A percentile compares a stretch with the other conserved stretches of the same genome.
phyloP scores from a whole-genome alignment of 345 rosid genomes.

The Brassica rapa region DNA sequence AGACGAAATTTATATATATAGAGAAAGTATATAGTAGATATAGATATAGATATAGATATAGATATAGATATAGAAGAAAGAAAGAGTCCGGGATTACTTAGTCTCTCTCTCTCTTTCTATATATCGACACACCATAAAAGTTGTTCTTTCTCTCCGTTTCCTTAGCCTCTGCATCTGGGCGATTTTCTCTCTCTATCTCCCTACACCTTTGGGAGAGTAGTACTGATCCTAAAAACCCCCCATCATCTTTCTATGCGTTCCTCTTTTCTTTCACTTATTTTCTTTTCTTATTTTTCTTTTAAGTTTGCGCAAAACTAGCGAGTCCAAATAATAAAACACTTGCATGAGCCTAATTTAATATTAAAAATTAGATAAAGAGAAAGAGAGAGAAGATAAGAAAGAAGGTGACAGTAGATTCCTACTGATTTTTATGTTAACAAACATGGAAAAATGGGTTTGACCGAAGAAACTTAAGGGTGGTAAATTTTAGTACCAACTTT shows the following conservation, averaged over 20 bases:
- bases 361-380: neutral
- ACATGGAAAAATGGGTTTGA: conserved; percentile 48
- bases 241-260: conserved; percentile 67
- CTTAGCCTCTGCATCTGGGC: conserved; percentile 85
- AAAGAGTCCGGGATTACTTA: neutral
- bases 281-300: conserved; percentile 9
- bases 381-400: conserved; percentile 28
- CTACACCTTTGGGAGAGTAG: conserved; percentile 35
- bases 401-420: conserved; percentile 29
- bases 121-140: conserved; percentile 40
- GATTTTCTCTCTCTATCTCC: conserved; percentile 47
- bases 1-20: neutral
- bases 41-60: neutral
- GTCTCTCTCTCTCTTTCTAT: conserved; percentile 1
- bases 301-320: conserved; percentile 40
- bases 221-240: conserved; percentile 39
- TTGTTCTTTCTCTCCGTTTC: conserved; percentile 72
- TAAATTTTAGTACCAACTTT: conserved; percentile 39
- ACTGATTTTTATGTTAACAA: conserved; percentile 25
- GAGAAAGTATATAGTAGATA: neutral
- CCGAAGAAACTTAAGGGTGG: conserved; percentile 35
- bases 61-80: neutral
- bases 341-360: conserved; percentile 45
- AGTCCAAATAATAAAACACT: conserved; percentile 36
- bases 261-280: conserved; percentile 45